Evolutionary conservation across 2,329 filamentous ascomycete genomes (phyloP), one percentile per base, ranked within the genome.

Genomic region (Penicillium italicum): DNA sequence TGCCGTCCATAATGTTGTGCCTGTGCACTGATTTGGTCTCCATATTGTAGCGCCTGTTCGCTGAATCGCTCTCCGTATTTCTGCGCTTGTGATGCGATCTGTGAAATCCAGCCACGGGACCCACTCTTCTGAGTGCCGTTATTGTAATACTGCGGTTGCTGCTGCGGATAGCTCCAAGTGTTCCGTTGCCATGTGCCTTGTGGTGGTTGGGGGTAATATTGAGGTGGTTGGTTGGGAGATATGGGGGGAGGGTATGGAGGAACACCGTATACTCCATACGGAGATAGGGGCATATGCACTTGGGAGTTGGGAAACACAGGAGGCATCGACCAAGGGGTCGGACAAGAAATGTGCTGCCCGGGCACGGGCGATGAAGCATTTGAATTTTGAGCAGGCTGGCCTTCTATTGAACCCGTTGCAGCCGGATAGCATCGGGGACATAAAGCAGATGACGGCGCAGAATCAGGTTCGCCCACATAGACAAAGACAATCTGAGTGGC

Each of bases 391-490:
- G 53, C 28, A 20, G 51, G 33, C 24, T 58, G 58, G 6, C 44
- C 36, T 4, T 64, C 62, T 33, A 45, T 20, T 34, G 38, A 56
- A 34, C 40, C 58, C 34, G 73, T 74, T 33, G 73, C 69, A 45
- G 73, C 72, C 6, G 74, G 73, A 54, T 75, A 75, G 36, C 74
- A 75, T 48, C 62, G 62, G 26, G 74, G 73, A 50, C 74, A 76
- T 7, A 76, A 66, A 33, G 74, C 69, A 11, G 74, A 74, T 4
- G 63, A 41, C 1, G 72, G 70, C 7, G 69, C 67, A 30, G 63
- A 57, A 43, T 69, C 69, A 10, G 68, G 60, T 50, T 74, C 66
- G 3, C 66, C 66, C 16, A 73, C 67, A 61, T 75, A 76, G 20
- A 66, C 60, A 64, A 67, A 71, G 8, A 66, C 59, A 33, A 77